These are phyloP conservation scores for Apiotrichum veenhuisii DNA, from an alignment of 1,284 basidiomycete genomes.

Conservation along the genomic window DNA sequence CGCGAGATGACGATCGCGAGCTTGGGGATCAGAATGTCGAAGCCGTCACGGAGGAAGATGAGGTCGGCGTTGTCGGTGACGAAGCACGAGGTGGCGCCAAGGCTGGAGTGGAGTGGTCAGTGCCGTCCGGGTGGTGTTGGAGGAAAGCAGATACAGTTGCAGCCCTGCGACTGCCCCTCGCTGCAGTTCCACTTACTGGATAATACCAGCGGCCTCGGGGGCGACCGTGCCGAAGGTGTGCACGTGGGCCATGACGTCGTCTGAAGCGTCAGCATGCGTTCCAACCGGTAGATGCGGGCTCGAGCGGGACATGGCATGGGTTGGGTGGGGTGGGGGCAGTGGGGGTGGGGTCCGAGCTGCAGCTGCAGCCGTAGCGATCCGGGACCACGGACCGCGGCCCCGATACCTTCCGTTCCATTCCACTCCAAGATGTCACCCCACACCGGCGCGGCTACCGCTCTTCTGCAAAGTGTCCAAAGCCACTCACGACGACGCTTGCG, in stretches of 20 bases:
- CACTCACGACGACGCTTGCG: constrained; percentile 78
- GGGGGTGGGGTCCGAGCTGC: background rate
- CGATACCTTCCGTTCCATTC: no score
- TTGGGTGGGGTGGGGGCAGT: background rate
- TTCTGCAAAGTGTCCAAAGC: no score
- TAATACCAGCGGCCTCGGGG: constrained; percentile 93
- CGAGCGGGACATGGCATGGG: no score
- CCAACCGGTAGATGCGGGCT: background rate
- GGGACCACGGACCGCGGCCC: no score
- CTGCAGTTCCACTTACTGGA: constrained; percentile 67
- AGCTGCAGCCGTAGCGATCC: no score
- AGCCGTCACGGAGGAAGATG: constrained; percentile 87
- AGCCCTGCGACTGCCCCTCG: background rate
- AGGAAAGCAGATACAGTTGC: no score
- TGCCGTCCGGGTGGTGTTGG: no score
- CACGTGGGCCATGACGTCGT: constrained; percentile 99
- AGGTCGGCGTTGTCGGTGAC: constrained; percentile 98
- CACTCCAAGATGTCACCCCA: no score
- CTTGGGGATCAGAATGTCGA: constrained; percentile 80
- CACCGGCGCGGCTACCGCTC: no score
- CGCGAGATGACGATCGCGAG: constrained; percentile 86
- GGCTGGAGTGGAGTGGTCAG: constrained; percentile 51
- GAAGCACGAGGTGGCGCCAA: constrained; percentile 97
- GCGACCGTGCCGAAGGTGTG: constrained; percentile 93
- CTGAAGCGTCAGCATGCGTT: constrained; percentile 19